phyloP scores from a whole-genome alignment of 2,329 filamentous ascomycete species.

The Aspergillus hortae region DNA sequence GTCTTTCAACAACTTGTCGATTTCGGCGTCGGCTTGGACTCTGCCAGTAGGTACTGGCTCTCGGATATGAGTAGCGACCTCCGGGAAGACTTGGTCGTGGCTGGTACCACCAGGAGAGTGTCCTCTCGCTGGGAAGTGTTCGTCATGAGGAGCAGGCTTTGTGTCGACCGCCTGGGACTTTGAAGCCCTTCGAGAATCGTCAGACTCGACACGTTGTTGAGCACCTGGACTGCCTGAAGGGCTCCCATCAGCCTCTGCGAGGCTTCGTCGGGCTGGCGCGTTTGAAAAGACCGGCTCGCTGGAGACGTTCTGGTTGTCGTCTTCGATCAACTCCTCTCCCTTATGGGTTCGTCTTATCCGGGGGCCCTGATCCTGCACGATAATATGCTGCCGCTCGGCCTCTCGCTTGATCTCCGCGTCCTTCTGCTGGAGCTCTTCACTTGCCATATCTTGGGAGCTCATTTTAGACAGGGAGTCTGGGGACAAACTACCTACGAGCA shows the following conservation, averaged over 20 bases:
- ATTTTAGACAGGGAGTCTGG: slow-evolving; percentile 80
- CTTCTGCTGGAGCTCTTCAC: slow-evolving; percentile 73
- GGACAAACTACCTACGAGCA: slow-evolving; percentile 69
- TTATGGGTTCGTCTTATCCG: slow-evolving; percentile 89
- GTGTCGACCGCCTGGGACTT: slow-evolving; percentile 34
- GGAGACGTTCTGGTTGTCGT: slow-evolving; percentile 54
- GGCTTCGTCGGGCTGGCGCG: slow-evolving; percentile 44
- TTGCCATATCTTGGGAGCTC: slow-evolving; percentile 86
- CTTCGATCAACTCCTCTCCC: slow-evolving; percentile 84
- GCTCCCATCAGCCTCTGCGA: slow-evolving; percentile 26
- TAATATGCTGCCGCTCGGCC: slow-evolving; percentile 65
- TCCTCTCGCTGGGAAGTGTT: slow-evolving; percentile 79
- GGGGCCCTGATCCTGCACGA: slow-evolving; percentile 71
- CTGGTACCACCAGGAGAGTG: slow-evolving; percentile 63
- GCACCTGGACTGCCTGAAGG: slow-evolving; percentile 23
- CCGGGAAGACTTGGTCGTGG: slow-evolving; percentile 43
- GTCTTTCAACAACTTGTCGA: slow-evolving; percentile 82
- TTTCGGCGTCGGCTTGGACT: slow-evolving; percentile 70
- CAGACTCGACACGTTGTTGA: slow-evolving; percentile 18
- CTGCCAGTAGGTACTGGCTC: slow-evolving; percentile 45
- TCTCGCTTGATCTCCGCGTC: slow-evolving; percentile 55
- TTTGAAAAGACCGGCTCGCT: slow-evolving; percentile 48
- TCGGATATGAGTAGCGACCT: slow-evolving; percentile 34
- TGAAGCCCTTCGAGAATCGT: slow-evolving; percentile 13
- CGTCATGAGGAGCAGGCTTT: slow-evolving; percentile 61